Evolutionary conservation across 768 basidiomycete species (phyloP).

Genomic region (Pulveroboletus ravenelii): DNA sequence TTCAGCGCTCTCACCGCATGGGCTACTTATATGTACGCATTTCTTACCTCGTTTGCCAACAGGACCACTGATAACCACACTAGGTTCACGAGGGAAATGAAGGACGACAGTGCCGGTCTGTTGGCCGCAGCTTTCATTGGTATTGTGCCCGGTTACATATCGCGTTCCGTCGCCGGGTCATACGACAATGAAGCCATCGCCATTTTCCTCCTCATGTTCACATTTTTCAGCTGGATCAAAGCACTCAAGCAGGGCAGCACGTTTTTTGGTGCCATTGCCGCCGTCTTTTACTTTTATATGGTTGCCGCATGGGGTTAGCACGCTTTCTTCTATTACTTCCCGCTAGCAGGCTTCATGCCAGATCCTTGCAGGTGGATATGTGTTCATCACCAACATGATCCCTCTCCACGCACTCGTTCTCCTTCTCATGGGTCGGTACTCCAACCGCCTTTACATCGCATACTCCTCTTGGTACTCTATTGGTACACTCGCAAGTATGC

Average conservation of each 20-base stretch:
- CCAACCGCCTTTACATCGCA: conserved; percentile 84
- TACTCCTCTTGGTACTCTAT: conserved; percentile 99
- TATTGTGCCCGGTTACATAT: conserved; percentile 97
- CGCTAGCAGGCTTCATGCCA: conserved; percentile 6
- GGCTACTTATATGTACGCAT: conserved; percentile 86
- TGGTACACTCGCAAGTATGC: conserved; percentile 96
- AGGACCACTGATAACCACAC: not conserved
- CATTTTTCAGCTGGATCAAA: conserved; percentile 96
- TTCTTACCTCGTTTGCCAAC: not conserved
- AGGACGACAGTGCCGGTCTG: conserved; percentile 92
- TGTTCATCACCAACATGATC: conserved; percentile 99
- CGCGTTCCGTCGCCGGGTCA: conserved; percentile 96
- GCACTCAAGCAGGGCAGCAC: conserved; percentile 93
- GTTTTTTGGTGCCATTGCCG: conserved; percentile 83
- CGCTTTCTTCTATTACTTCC: not conserved
- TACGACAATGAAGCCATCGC: conserved; percentile 99
- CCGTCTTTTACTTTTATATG: conserved; percentile 99
- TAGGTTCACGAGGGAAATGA: conserved; percentile 97
- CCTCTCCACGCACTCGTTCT: conserved; percentile 94
- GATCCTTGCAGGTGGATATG: conserved; percentile 73
- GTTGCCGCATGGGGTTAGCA: conserved; percentile 97
- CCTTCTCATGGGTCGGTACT: conserved; percentile 94
- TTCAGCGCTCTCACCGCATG: conserved; percentile 96
- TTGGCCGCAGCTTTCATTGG: conserved; percentile 97
- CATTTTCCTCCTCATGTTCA: conserved; percentile 99